phyloP scores from a whole-genome alignment of 1,284 basidiomycete genomes.

The Coniophora puteana region DNA sequence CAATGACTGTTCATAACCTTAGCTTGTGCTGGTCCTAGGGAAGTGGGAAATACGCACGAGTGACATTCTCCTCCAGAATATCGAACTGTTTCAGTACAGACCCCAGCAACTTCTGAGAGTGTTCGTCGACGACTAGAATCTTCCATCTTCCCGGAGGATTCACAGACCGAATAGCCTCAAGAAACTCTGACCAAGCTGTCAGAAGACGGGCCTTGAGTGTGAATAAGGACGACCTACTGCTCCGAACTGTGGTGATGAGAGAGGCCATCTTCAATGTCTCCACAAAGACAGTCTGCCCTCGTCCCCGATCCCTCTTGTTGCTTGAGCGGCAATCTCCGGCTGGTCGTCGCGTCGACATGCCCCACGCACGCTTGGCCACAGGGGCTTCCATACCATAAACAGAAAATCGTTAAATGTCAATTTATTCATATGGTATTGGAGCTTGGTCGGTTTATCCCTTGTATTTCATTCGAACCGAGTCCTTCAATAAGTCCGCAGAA shows the following conservation, averaged over 20 bases:
- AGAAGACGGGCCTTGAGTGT: conserved; percentile 4
- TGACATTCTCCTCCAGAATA: conserved; percentile 91
- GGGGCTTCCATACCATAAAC: too few species aligned
- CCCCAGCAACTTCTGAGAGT: conserved; percentile 82
- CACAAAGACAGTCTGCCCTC: too few species aligned
- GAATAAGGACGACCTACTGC: conserved; percentile 37
- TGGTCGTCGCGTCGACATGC: too few species aligned
- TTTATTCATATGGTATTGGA: too few species aligned
- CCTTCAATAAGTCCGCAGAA: too few species aligned
- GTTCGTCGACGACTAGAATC: conserved; percentile 93
- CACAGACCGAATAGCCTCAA: conserved; percentile 78
- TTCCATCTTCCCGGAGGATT: conserved; percentile 89
- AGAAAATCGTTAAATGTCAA: too few species aligned
- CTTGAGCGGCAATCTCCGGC: too few species aligned
- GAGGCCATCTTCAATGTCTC: too few species aligned
- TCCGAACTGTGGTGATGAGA: conserved; percentile 47
- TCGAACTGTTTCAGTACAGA: conserved; percentile 92
- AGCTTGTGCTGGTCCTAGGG: conserved; percentile 4
- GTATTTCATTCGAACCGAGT: too few species aligned
- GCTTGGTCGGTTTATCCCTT: too few species aligned
- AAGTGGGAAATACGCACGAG: conserved; percentile 54
- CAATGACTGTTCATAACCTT: conserved; percentile 54
- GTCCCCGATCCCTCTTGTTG: too few species aligned
- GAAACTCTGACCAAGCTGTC: conserved; percentile 50
- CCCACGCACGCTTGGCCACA: too few species aligned